phyloP scores from a whole-genome alignment of 2,329 filamentous ascomycete species.

The Aspergillus carbonarius region DNA sequence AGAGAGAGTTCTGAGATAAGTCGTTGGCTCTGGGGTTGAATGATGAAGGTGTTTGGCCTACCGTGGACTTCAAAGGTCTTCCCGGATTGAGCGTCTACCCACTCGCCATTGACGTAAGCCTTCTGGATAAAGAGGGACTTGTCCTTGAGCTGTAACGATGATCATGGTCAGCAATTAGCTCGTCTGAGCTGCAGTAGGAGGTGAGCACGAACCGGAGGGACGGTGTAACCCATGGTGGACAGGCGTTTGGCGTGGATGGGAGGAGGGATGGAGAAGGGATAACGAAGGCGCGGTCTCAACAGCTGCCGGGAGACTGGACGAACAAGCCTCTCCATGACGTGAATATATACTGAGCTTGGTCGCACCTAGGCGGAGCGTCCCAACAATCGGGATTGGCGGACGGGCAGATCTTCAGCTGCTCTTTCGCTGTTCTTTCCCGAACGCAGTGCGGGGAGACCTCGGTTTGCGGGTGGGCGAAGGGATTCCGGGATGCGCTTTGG shows the following conservation, averaged over 20 bases:
- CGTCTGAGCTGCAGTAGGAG: neutral
- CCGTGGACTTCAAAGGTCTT: slow-evolving; percentile 87
- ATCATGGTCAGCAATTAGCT: slow-evolving; percentile 6
- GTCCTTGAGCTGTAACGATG: slow-evolving; percentile 64
- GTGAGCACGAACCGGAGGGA: slow-evolving; percentile 37
- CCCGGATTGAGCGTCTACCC: slow-evolving; percentile 79
- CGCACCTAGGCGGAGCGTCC: slow-evolving; percentile 21
- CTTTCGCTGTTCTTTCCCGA: neutral
- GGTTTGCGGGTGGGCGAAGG: neutral
- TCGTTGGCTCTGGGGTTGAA: neutral
- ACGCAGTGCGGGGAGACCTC: slow-evolving; percentile 3
- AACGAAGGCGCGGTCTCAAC: slow-evolving; percentile 34
- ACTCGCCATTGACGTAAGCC: slow-evolving; percentile 88
- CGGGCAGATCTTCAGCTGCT: neutral
- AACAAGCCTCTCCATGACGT: slow-evolving; percentile 35
- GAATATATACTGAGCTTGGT: neutral
- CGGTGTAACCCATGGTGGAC: slow-evolving; percentile 43
- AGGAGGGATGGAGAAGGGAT: slow-evolving; percentile 36
- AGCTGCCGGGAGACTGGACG: slow-evolving; percentile 39
- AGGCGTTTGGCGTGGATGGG: slow-evolving; percentile 32
- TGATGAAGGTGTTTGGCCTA: slow-evolving; percentile 31
- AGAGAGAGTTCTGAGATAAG: neutral
- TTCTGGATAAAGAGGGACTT: slow-evolving; percentile 80
- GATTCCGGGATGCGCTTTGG: neutral
- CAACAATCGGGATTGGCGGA: neutral